Evolutionary conservation across 768 basidiomycete genomes (phyloP).

Genomic region (Suillus decipiens): DNA sequence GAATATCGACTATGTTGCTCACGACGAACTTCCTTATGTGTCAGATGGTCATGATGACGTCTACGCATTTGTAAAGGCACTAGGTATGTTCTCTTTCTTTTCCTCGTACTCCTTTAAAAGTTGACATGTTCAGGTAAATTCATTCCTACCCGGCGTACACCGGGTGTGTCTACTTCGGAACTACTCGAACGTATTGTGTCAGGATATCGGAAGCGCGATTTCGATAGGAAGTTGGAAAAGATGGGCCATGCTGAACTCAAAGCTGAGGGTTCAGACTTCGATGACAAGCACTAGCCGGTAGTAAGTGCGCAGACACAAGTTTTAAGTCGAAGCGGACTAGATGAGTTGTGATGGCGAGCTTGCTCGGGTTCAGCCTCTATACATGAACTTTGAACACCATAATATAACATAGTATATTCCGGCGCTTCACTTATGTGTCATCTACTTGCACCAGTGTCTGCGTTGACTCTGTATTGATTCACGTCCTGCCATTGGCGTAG

Average conservation of each 20-base stretch:
- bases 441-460: not conserved
- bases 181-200: conserved; percentile 90
- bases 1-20: conserved; percentile 94
- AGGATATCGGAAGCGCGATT: conserved; percentile 80
- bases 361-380: not conserved
- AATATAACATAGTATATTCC: not conserved
- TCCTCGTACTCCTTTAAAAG: not conserved
- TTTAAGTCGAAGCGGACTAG: not conserved
- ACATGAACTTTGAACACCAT: not conserved
- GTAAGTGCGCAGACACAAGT: not conserved
- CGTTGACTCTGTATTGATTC: no score
- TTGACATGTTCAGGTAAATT: conserved; percentile 69
- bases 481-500: no score
- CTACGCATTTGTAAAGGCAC: conserved; percentile 76
- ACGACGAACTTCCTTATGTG: conserved; percentile 90
- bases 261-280: conserved; percentile 48
- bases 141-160: conserved; percentile 92
- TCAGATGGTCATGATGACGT: conserved; percentile 83
- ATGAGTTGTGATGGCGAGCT: not conserved
- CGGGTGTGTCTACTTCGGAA: conserved; percentile 91
- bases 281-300: conserved; percentile 10
- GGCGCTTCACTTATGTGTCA: not conserved
- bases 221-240: conserved; percentile 87
- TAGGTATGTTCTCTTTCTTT: conserved; percentile 52
- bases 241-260: conserved; percentile 79